Base-by-base conservation (phyloP, 108 stramenopile species). In the Parietichytrium sp. region DNA sequence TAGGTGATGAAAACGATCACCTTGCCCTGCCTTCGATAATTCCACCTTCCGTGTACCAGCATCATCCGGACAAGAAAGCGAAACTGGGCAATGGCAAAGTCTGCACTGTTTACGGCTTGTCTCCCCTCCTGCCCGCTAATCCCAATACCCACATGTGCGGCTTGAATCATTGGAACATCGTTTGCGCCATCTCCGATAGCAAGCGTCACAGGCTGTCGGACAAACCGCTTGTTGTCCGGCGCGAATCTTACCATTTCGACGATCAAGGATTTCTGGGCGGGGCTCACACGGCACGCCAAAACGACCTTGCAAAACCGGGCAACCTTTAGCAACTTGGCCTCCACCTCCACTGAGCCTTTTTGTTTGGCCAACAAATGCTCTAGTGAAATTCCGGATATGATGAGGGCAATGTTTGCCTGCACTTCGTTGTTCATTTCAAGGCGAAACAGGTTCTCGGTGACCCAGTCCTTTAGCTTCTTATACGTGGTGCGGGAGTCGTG, bases 131-230 rank as follows among this genome's bases (percentile, higher is more conserved):
- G 87, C 27, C 97, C 95, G 52, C 92, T 93, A 72, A 98, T 96
- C 45, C 95, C 97, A 48, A 98, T 86, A 49, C 97, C 96, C 53
- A 95, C 92, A 38, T 96, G 93, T 15, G 95, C 97, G 82, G 93
- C 93, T 85, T 94, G 94, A 52, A 98, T 96, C 97, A 98, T 98
- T 33, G 93, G 92, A 42, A 98, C 97, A 82, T 98, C 97, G 82
- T 98, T 98, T 10, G 95, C 97, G 20, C 97, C 97, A 86, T 98
- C 97, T 25, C 97, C 97, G 51, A 98, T 98, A 13, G 97, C 95
- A 4, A 98, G 89, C 8, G 95, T 94, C 25, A 93, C 90, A 1
- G 97, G 95, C 48, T 88, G 88, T n/a, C 95, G 96, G 26, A 72
- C 84, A 23, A 95, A 92, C 53, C 94, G 86, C 47, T 92, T 90